A percentile compares a stretch with the other conserved stretches of the same genome.
phyloP scores from a whole-genome alignment of 192 early-diverging fungal genomes.

The Coemansia sp. region DNA sequence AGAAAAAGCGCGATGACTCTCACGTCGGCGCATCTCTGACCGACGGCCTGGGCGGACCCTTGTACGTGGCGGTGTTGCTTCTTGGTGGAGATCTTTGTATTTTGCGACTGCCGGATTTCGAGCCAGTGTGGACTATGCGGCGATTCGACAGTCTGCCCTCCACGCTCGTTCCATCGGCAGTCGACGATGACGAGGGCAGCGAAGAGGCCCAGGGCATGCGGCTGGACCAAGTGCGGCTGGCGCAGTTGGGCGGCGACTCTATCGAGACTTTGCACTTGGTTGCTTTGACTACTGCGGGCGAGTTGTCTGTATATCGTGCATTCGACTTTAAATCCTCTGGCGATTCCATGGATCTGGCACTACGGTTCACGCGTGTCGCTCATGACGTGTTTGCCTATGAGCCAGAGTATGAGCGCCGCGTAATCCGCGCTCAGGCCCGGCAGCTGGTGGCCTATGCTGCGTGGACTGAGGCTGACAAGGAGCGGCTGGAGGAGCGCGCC shows the following conservation, averaged over 20 bases:
- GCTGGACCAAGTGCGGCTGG: constrained; percentile 40
- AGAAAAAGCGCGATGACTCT: constrained; percentile 7
- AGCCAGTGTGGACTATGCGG: constrained; percentile 34
- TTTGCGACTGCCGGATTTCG: constrained; percentile 36
- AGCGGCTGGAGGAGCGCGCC: constrained; percentile 15
- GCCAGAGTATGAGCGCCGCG: constrained; percentile 47
- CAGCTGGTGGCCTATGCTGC: constrained; percentile 32
- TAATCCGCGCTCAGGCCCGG: constrained; percentile 21
- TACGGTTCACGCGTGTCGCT: constrained; percentile 35
- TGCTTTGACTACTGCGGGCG: constrained; percentile 31
- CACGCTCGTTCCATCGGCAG: constrained; percentile 7
- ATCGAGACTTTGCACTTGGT: constrained; percentile 31
- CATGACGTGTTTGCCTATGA: constrained; percentile 49
- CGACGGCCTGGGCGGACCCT: not conserved
- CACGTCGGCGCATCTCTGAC: constrained; percentile 1
- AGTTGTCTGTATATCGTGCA: constrained; percentile 49
- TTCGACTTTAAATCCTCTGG: constrained; percentile 24
- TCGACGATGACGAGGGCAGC: constrained; percentile 8
- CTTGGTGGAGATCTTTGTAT: constrained; percentile 33
- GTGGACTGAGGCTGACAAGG: constrained; percentile 24
- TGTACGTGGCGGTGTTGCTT: constrained; percentile 25
- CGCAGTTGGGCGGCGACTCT: constrained; percentile 39
- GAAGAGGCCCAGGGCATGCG: constrained; percentile 10
- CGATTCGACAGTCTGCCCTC: constrained; percentile 37
- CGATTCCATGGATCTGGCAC: constrained; percentile 21